These are phyloP conservation scores for Jacaranda copaia DNA, from an alignment of 257 asterid genomes.

Conservation along the genomic window DNA sequence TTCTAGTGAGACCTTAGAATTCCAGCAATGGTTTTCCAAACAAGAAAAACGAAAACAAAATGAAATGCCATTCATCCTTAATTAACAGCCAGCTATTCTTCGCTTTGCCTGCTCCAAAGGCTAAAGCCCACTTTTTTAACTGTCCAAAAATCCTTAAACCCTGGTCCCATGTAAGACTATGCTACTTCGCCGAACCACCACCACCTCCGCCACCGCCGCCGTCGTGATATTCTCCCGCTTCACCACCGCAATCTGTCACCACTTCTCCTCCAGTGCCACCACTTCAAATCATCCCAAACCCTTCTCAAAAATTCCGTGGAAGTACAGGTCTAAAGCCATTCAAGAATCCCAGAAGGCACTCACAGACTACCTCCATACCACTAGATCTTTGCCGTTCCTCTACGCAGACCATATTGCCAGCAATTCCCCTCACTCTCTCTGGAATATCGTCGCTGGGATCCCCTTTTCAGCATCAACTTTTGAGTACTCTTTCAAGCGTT, in stretches of 20 bases:
- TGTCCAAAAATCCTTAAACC: slow-evolving; percentile 37
- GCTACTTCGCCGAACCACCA: slow-evolving; percentile 46
- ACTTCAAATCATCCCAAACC: slow-evolving; percentile 41
- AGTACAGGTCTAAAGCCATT: slow-evolving; percentile 54
- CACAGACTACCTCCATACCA: slow-evolving; percentile 65
- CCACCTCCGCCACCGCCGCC: slow-evolving; percentile 34
- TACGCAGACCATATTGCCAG: slow-evolving; percentile 64
- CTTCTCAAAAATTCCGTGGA: slow-evolving; percentile 58
- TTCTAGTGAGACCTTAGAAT: too few species aligned
- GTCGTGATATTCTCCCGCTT: slow-evolving; percentile 22
- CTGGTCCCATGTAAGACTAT: slow-evolving; percentile 39
- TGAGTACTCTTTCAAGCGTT: slow-evolving; percentile 46
- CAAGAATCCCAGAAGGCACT: slow-evolving; percentile 58
- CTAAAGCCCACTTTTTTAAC: not conserved
- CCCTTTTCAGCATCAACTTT: slow-evolving; percentile 47
- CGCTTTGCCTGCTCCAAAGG: not conserved
- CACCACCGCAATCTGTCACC: slow-evolving; percentile 36
- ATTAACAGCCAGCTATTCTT: not conserved
- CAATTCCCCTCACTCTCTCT: slow-evolving; percentile 57
- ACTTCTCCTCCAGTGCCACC: slow-evolving; percentile 39
- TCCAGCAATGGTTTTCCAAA: too few species aligned
- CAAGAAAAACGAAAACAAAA: not conserved
- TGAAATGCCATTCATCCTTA: not conserved
- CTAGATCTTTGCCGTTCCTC: slow-evolving; percentile 63
- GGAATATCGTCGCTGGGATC: slow-evolving; percentile 45